These are phyloP conservation scores for Raddia guianensis DNA, from an alignment of 176 grass and related monocot species.

Conservation along the genomic window DNA sequence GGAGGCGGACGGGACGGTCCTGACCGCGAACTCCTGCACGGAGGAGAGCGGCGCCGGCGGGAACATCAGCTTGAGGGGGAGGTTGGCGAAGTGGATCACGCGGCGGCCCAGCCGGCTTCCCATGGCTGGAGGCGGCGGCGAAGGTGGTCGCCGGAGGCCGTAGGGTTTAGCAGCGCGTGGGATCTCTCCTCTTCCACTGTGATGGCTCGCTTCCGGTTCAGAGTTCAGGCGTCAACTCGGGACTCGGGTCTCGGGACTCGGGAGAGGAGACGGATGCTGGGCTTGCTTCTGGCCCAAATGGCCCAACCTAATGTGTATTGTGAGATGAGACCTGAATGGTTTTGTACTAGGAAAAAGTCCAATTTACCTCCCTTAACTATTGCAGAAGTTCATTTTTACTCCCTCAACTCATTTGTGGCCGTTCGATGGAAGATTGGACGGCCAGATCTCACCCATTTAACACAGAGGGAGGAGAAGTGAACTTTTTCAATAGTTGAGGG, in stretches of 20 bases:
- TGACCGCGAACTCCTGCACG: constrained; percentile 88
- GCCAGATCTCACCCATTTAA: too few species aligned
- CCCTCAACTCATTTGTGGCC: too few species aligned
- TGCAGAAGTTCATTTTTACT: too few species aligned
- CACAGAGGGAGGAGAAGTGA: too few species aligned
- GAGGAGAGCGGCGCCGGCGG: constrained; percentile 77
- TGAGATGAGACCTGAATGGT: background rate
- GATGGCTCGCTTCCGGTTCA: background rate
- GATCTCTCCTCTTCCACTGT: background rate
- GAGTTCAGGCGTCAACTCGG: background rate
- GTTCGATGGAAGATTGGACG: too few species aligned
- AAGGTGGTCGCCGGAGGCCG: background rate
- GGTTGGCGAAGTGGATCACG: constrained; percentile 91
- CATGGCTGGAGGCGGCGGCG: constrained; percentile 50
- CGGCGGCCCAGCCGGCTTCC: constrained; percentile 85
- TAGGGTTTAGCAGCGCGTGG: background rate
- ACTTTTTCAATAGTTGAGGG: too few species aligned
- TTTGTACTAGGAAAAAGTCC: too few species aligned
- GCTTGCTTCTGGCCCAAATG: background rate
- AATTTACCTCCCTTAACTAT: too few species aligned
- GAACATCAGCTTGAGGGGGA: constrained; percentile 84
- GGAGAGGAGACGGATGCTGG: background rate
- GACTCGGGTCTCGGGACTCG: background rate
- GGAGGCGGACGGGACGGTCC: constrained; percentile 89
- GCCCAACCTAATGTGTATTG: background rate